Evolutionary conservation across 176 grass and related monocot species (phyloP), one percentile per base, ranked within the genome.

Genomic region (Puccinellia tenuiflora): DNA sequence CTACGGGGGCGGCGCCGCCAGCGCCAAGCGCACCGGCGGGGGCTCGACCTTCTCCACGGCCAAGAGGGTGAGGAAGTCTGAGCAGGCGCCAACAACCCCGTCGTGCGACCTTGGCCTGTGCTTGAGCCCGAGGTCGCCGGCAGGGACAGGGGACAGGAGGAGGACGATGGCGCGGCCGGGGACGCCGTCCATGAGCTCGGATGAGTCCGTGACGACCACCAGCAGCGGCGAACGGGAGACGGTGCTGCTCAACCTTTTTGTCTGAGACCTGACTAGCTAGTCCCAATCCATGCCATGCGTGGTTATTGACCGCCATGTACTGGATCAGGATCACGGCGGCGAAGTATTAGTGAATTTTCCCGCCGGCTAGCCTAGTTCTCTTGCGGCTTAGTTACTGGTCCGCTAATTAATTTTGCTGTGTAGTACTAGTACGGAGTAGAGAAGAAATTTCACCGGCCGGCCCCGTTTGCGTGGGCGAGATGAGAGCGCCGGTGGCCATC

Each of bases 171-270:
- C 61, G 61, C 87, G 90, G 62, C 86, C 86, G 17, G 88, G 64
- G 5, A 91, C 94, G 80, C 94, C 94, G 39, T 97, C 94, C 22
- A 80, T 84, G 69, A 90, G 87, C 84, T 97, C 94, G 0, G 92
- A 90, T 14, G 86, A 85, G 6, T 97, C 94, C 40, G 90, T 92
- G 9, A 97, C 88, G 21, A 94, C 90, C 9, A 92, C 53, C 53
- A 56, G 21, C n/a, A 48, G 64, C 21, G 81, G 62, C 61, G 84
- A 73, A 17, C 73, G 68, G 35, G 89, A 94, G 35, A 84, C 69
- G 15, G 84, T 68, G 77, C 90, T 97, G 68, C 87, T 97, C 70
- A 92, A 92, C 79, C 92, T 97, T 68, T 97, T 97, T 64, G 38
- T 82, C 40, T 94, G 88, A 91, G 14, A 22, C 25, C 11, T 8